Evolutionary conservation across 257 asterid species (phyloP).

Genomic region (Ophiorrhiza pumila): DNA sequence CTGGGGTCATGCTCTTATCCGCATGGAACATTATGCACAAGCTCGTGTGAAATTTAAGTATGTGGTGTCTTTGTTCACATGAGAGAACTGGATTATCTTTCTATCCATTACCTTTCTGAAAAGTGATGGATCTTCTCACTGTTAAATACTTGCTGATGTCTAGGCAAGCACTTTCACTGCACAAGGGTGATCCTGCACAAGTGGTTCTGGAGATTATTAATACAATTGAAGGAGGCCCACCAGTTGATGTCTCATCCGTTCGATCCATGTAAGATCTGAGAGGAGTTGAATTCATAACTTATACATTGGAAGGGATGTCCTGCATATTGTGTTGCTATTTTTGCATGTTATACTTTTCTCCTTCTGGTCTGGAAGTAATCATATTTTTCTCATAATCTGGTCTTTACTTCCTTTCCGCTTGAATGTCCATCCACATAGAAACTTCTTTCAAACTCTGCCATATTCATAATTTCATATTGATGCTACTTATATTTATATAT

Average conservation of each 20-base stretch:
- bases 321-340: not conserved
- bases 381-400: not conserved
- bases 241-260: slow-evolving; percentile 90
- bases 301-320: not conserved
- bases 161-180: slow-evolving; percentile 96
- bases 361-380: not conserved
- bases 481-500: not conserved
- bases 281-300: not conserved
- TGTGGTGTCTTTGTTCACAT: slow-evolving; percentile 13
- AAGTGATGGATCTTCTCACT: not conserved
- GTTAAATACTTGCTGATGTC: slow-evolving; percentile 27
- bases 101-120: not conserved
- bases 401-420: not conserved
- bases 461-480: not conserved
- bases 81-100: not conserved
- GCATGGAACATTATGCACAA: slow-evolving; percentile 94
- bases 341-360: not conserved
- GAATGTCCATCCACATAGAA: not conserved
- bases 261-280: slow-evolving; percentile 84
- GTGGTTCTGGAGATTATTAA: slow-evolving; percentile 80
- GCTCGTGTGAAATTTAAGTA: slow-evolving; percentile 99
- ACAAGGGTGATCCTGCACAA: slow-evolving; percentile 77
- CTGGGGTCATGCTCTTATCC: slow-evolving; percentile 95
- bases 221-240: slow-evolving; percentile 96
- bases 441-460: not conserved